Conservation (phyloP, 352 stramenopile species). For the Globisporangium apiculatum region DNA sequence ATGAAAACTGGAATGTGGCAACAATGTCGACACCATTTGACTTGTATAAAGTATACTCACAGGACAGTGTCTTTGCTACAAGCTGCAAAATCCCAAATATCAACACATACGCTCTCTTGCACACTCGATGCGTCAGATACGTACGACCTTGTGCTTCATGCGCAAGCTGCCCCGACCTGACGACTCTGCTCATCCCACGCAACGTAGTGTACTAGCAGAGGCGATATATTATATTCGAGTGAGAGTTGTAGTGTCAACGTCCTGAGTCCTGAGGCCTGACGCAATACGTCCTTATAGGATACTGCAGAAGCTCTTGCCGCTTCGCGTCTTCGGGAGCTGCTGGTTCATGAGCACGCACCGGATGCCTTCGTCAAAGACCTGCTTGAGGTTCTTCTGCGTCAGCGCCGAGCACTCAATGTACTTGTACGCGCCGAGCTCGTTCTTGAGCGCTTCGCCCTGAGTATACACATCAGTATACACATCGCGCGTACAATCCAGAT, state of each 20-base stretch:
- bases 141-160: no score
- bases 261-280: neutral
- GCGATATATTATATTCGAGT: neutral
- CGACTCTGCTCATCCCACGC: no score
- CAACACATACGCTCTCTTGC: no score
- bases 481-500: no score
- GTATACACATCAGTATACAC: neutral
- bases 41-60: no score
- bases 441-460: slow-evolving; percentile 84
- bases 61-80: no score
- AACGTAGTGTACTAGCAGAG: no score
- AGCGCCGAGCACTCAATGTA: slow-evolving; percentile 93
- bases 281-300: slow-evolving; percentile 40
- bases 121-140: no score
- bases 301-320: slow-evolving; percentile 41
- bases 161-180: no score
- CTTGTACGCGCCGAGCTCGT: slow-evolving; percentile 85
- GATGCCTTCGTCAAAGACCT: slow-evolving; percentile 93
- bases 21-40: no score
- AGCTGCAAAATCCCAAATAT: no score
- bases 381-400: slow-evolving; percentile 92
- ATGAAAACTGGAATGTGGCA: no score
- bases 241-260: neutral
- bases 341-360: slow-evolving; percentile 83
- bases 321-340: slow-evolving; percentile 53